Percentiles rank a stretch among this genome's conserved stretches.
Evolutionary conservation across 768 basidiomycete species (phyloP).

Genomic region (Tricholoma furcatifolium): DNA sequence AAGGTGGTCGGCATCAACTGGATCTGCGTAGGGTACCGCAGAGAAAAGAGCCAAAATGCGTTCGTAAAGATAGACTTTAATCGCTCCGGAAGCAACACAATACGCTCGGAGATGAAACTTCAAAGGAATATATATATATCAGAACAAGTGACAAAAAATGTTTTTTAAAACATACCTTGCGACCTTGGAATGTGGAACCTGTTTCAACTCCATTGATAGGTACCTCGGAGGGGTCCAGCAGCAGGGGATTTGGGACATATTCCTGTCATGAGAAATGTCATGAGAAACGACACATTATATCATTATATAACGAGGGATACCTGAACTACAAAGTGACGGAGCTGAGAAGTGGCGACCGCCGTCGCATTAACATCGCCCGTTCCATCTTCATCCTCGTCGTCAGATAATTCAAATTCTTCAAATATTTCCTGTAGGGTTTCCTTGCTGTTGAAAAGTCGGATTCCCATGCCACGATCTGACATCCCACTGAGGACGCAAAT

Average conservation of each 20-base stretch:
- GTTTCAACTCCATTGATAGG: constrained; percentile 23
- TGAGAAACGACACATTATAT: neutral
- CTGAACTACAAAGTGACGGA: constrained; percentile 96
- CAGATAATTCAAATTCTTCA: constrained; percentile 69
- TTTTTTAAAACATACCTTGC: constrained; percentile 49
- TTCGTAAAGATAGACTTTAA: constrained; percentile 78
- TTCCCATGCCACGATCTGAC: constrained; percentile 95
- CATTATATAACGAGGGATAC: constrained; percentile 37
- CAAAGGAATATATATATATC: neutral
- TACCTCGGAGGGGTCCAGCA: constrained; percentile 67
- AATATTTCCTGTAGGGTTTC: constrained; percentile 73
- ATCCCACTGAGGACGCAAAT: constrained; percentile 56
- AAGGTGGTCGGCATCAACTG: constrained; percentile 33
- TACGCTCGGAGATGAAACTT: constrained; percentile 96
- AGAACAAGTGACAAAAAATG: neutral
- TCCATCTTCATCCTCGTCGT: constrained; percentile 48
- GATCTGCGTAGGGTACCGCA: constrained; percentile 60
- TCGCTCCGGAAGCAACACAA: constrained; percentile 72
- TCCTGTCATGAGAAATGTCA: constrained; percentile 52
- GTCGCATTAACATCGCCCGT: constrained; percentile 38
- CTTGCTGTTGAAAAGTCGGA: constrained; percentile 83
- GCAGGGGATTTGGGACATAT: constrained; percentile 75
- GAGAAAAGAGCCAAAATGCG: constrained; percentile 90
- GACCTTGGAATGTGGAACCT: constrained; percentile 36
- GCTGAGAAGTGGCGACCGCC: constrained; percentile 76